Evolutionary conservation across 768 basidiomycete species (phyloP).

Genomic region (Russula griseocarnosa): DNA sequence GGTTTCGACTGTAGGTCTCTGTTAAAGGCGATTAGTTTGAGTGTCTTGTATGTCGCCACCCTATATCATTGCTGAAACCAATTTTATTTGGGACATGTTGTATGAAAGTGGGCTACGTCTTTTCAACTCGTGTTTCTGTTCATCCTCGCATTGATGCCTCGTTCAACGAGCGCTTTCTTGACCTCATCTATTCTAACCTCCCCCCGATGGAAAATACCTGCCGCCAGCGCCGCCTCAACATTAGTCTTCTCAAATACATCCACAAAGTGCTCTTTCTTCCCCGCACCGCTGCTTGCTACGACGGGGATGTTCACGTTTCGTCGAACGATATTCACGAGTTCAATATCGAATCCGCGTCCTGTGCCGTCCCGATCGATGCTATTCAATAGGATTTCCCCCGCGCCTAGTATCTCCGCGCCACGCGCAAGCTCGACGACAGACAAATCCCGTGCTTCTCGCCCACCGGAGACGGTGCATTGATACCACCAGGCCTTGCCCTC

Average conservation of each 20-base stretch:
- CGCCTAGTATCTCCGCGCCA: conserved; percentile 87
- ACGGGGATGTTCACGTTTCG: conserved; percentile 81
- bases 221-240: conserved; percentile 90
- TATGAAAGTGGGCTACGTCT: background rate
- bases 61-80: conserved; percentile 21
- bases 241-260: conserved; percentile 75
- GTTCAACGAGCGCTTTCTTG: conserved; percentile 52
- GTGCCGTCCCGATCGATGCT: conserved; percentile 96
- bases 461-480: conserved; percentile 94
- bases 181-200: conserved; percentile 83
- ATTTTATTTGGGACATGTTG: conserved; percentile 11
- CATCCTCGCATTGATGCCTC: conserved; percentile 48
- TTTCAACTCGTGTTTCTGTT: background rate
- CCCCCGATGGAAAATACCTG: conserved; percentile 92
- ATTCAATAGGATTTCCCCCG: conserved; percentile 93
- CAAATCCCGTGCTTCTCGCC: conserved; percentile 74
- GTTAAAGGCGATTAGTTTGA: conserved; percentile 15
- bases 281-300: conserved; percentile 93
- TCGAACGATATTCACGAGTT: conserved; percentile 73
- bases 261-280: conserved; percentile 75
- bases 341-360: conserved; percentile 86
- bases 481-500: conserved; percentile 93
- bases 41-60: conserved; percentile 20
- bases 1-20: conserved; percentile 25
- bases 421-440: conserved; percentile 89